A percentile compares a stretch with the other conserved stretches of the same genome.
These are phyloP conservation scores for Quambalaria eucalypti DNA, from an alignment of 1,284 basidiomycete species.

Conservation along the genomic window DNA sequence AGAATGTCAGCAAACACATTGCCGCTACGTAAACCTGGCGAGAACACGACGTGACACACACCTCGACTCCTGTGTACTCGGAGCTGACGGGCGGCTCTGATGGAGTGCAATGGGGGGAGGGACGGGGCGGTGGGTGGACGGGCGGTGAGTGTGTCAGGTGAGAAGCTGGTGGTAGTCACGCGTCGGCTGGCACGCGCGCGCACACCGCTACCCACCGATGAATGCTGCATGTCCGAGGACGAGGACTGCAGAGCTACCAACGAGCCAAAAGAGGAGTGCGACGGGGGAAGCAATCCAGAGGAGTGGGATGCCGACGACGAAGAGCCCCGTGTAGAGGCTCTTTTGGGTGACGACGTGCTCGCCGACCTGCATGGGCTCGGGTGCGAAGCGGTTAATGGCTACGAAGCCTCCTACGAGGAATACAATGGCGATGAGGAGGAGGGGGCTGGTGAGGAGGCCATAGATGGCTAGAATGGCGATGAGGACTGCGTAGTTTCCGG, in stretches of 20 bases:
- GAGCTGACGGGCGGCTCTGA: slow-evolving; percentile 75
- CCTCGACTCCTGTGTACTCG: slow-evolving; percentile 59
- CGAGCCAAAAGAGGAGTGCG: slow-evolving; percentile 45
- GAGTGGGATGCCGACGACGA: slow-evolving; percentile 40
- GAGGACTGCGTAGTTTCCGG: slow-evolving; percentile 71
- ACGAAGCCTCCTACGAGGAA: slow-evolving; percentile 88
- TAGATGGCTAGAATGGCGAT: slow-evolving; percentile 75
- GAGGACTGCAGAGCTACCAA: slow-evolving; percentile 44
- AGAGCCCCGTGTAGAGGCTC: slow-evolving; percentile 53
- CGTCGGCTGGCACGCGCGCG: no score
- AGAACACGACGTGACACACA: not conserved
- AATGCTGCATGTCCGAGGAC: slow-evolving; percentile 69
- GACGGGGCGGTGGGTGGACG: not conserved
- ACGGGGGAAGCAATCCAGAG: not conserved
- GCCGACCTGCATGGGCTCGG: slow-evolving; percentile 57
- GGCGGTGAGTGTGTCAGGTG: no score
- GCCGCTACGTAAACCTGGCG: not conserved
- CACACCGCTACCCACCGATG: slow-evolving; percentile 47
- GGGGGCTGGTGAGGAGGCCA: slow-evolving; percentile 73
- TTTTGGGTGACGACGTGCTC: slow-evolving; percentile 71
- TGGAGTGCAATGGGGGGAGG: not conserved
- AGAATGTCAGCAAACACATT: not conserved
- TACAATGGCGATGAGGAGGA: slow-evolving; percentile 70
- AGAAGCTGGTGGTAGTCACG: no score
- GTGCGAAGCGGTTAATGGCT: slow-evolving; percentile 69